Evolutionary conservation across 2,329 filamentous ascomycete species (phyloP), one percentile per base, ranked within the genome.

Genomic region (Fusarium verrucosum): DNA sequence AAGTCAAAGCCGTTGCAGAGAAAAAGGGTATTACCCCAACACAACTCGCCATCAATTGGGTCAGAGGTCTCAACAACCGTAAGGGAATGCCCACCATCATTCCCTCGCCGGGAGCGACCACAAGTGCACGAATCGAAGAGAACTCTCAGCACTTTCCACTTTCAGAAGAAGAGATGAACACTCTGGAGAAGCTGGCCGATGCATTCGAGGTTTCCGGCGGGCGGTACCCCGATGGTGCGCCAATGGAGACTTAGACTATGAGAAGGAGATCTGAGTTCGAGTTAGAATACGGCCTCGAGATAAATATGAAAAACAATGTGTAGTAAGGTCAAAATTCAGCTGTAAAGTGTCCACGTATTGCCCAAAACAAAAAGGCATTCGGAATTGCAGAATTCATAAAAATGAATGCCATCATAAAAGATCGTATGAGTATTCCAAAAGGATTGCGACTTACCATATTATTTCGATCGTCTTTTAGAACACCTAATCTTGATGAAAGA

Each of bases 1-100:
- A 85, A 54, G 75, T 92, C 13, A 78, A 87, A 71, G 77, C 77
- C 22, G 70, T 92, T 33, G 89, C 89, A 2, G 72, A 78, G 66
- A 79, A 81, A 68, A 91, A 89, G 77, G 81, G 82, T 1, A 83
- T 81, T 71, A 90, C 87, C 0, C 73, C 85, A 4, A 83, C 83
- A 2, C 89, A 92, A 75, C 79, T 92, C 19, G 89, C 89, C 7
- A 79, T 93, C 44, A 83, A 81, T 32, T 93, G 90, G 89, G 78
- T 87, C 9, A 72, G 79, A 45, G 75, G 79, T 4, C 77, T 87
- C 30, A 83, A 80, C 50, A 77, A 76, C 50, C 78, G 78, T 28
- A 79, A 83, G 8, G 86, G 83, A 16, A 78, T 85, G 77, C 84
- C 84, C 10, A 74, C 71, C 14, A 84, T 91, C 65, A 84, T 91